Evolutionary conservation across 768 basidiomycete genomes (phyloP).

Genomic region (Amanita subjunquillea): DNA sequence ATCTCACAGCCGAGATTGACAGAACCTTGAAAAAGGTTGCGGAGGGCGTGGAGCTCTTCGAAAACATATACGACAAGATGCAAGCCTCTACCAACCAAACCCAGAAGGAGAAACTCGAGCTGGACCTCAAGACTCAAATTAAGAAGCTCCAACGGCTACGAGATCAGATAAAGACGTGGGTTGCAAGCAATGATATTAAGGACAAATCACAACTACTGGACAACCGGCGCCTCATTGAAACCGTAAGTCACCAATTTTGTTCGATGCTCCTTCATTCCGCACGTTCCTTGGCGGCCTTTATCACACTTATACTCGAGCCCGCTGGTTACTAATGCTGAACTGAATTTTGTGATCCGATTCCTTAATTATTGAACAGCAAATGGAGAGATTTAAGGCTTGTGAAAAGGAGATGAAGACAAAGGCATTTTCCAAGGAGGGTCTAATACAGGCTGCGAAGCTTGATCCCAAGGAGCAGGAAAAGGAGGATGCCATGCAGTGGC

Average conservation of each 20-base stretch:
- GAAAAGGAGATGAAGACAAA: slow-evolving; percentile 99
- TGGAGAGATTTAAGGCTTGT: slow-evolving; percentile 99
- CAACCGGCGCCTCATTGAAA: slow-evolving; percentile 93
- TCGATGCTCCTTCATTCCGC: slow-evolving; percentile 2
- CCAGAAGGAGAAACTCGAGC: slow-evolving; percentile 43
- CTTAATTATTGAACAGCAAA: slow-evolving; percentile 67
- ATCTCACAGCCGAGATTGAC: slow-evolving; percentile 85
- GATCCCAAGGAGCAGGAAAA: slow-evolving; percentile 98
- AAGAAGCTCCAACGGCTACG: slow-evolving; percentile 98
- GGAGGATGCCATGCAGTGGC: slow-evolving; percentile 79
- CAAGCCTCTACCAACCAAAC: slow-evolving; percentile 85
- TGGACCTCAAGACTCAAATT: slow-evolving; percentile 74
- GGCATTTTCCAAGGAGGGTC: slow-evolving; percentile 97
- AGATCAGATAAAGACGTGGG: slow-evolving; percentile 99
- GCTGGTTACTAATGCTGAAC: slow-evolving; percentile 6
- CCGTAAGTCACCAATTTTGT: slow-evolving; percentile 48
- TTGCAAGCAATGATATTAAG: slow-evolving; percentile 96
- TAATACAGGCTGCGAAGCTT: slow-evolving; percentile 87
- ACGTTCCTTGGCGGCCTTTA: neutral
- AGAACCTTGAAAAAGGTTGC: slow-evolving; percentile 94
- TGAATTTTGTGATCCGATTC: slow-evolving; percentile 10
- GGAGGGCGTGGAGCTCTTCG: slow-evolving; percentile 92
- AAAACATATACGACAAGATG: slow-evolving; percentile 97
- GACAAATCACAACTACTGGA: slow-evolving; percentile 91
- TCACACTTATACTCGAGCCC: neutral